Percentiles rank a stretch among this genome's conserved stretches.
Evolutionary conservation across 495 filamentous ascomycete genomes (phyloP).

Genomic region (Penicillium subrubescens): DNA sequence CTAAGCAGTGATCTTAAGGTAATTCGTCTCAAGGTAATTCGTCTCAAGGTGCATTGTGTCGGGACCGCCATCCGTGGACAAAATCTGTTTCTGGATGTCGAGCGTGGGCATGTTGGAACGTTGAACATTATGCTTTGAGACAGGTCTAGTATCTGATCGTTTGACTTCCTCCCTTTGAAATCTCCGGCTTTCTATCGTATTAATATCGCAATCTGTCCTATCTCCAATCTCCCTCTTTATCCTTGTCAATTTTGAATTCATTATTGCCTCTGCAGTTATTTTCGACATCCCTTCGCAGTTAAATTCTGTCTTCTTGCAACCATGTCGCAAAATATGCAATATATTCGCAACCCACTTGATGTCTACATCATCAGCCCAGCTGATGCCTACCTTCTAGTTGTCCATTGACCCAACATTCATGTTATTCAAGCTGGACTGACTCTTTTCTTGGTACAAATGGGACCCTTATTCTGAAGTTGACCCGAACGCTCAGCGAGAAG

Average conservation of each 20-base stretch:
- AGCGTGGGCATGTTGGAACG: not conserved
- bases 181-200: not conserved
- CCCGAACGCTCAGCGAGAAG: not conserved
- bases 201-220: not conserved
- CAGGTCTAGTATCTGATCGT: not conserved
- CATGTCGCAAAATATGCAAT: not conserved
- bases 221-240: too few species aligned
- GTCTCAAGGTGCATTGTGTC: not conserved
- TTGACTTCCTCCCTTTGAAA: not conserved
- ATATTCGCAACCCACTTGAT: too few species aligned
- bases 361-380: too few species aligned
- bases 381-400: not conserved
- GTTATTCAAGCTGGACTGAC: not conserved
- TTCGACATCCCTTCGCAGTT: not conserved
- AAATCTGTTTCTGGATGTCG: not conserved
- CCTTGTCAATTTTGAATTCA: too few species aligned
- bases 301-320: not conserved
- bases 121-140: not conserved
- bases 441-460: not conserved
- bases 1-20: not conserved
- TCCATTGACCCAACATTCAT: not conserved
- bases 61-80: not conserved
- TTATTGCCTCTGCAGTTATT: too few species aligned
- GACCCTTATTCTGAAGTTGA: not conserved
- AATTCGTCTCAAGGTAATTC: not conserved